phyloP scores from a whole-genome alignment of 768 basidiomycete species.

The Collybia nuda region DNA sequence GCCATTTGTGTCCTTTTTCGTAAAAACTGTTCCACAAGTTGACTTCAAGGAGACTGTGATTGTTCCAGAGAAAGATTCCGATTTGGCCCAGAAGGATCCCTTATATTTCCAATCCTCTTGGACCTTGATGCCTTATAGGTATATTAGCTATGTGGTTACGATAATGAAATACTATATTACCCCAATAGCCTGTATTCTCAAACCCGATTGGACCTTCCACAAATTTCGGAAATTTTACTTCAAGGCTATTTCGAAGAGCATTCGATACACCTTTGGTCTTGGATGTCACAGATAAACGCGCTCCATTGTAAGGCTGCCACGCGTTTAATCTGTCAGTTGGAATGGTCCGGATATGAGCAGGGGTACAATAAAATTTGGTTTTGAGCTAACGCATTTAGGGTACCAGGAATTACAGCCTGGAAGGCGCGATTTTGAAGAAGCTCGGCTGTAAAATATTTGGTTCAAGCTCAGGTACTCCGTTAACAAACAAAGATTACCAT shows the following conservation, averaged over 20 bases:
- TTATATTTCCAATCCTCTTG: slow-evolving; percentile 53
- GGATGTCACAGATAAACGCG: slow-evolving; percentile 32
- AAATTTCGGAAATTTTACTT: slow-evolving; percentile 32
- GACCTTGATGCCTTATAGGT: slow-evolving; percentile 48
- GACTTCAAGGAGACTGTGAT: slow-evolving; percentile 36
- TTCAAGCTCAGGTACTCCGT: neutral
- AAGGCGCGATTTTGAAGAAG: slow-evolving; percentile 60
- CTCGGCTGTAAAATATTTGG: slow-evolving; percentile 19
- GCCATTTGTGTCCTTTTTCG: slow-evolving; percentile 16
- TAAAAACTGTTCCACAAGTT: slow-evolving; percentile 39
- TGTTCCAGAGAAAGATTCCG: slow-evolving; percentile 33
- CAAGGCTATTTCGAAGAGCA: slow-evolving; percentile 49
- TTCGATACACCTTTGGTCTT: slow-evolving; percentile 46
- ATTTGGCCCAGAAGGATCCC: slow-evolving; percentile 49
- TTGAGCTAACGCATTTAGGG: slow-evolving; percentile 30
- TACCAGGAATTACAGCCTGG: slow-evolving; percentile 52
- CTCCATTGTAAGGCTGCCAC: slow-evolving; percentile 45
- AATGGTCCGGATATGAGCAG: slow-evolving; percentile 16
- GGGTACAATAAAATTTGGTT: neutral
- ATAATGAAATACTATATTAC: slow-evolving; percentile 21
- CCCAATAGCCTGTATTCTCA: slow-evolving; percentile 54
- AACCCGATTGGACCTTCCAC: slow-evolving; percentile 39
- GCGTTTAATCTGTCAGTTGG: too few species aligned
- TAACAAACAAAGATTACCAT: slow-evolving; percentile 20
- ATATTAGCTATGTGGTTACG: neutral